These are phyloP conservation scores for Cephalotrichum gorgonifer DNA, from an alignment of 2,329 filamentous ascomycete genomes.

Conservation along the genomic window DNA sequence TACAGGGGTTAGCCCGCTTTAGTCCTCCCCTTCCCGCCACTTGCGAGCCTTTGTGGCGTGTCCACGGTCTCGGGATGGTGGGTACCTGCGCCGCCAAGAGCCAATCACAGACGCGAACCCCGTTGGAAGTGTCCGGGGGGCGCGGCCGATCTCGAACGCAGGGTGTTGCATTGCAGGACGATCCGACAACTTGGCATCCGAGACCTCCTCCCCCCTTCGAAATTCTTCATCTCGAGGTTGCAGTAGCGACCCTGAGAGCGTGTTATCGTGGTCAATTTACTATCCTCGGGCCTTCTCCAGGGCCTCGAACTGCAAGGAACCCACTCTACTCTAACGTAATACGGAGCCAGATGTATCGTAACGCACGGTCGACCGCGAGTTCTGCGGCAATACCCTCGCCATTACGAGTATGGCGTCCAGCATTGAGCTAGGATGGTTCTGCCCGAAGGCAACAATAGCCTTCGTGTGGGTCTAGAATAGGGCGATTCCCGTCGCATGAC, in stretches of 20 bases:
- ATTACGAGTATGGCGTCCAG: no score
- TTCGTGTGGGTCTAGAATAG: conserved; percentile 2
- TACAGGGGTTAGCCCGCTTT: not conserved
- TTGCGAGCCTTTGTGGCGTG: not conserved
- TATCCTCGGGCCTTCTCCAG: no score
- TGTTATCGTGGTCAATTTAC: not conserved
- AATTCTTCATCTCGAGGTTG: not conserved
- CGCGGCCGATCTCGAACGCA: conserved; percentile 2
- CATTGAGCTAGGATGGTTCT: not conserved
- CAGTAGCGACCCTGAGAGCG: not conserved
- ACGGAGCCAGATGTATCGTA: no score
- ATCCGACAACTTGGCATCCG: conserved; percentile 4
- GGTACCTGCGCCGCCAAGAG: not conserved
- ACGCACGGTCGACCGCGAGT: no score
- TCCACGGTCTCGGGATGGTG: not conserved
- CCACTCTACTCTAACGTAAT: no score
- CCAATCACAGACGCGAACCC: conserved; percentile 1
- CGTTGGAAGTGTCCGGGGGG: not conserved
- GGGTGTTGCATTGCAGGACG: conserved; percentile 4
- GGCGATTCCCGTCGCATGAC: conserved; percentile 4
- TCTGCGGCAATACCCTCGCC: no score
- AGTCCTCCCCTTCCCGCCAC: not conserved
- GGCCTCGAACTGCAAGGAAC: not conserved
- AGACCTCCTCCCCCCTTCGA: not conserved
- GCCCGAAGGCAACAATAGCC: not conserved